Evolutionary conservation across 305 asterid species (phyloP), one percentile per base, ranked within the genome.

Genomic region (Solanum hybrid): DNA sequence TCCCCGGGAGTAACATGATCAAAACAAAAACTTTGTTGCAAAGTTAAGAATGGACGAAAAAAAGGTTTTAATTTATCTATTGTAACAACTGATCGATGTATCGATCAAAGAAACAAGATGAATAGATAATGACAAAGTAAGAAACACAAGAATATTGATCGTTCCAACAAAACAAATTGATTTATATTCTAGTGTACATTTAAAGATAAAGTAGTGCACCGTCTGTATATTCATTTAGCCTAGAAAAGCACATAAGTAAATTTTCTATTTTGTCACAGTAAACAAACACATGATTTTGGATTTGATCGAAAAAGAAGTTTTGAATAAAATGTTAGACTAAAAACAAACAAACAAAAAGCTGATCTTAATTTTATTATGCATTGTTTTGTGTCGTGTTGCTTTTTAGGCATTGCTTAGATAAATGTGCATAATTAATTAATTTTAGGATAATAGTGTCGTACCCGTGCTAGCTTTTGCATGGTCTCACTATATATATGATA

Each of bases 121-220:
- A 81, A 79, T 38, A 42, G 0, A 36, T 36, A 79, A 0, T 40
- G 69, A 26, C 66, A 40, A 80, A 38, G 17, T 7, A 38, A 81
- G 86, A 81, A 46, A 27, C 26, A 40, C 37, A 26, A 82, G 16
- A 46, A 31, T 7, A 75, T 81, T 81, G 69, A 81, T 81, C 16
- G 35, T 26, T 81, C 36, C 86, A 40, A 81, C 69, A 40, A 80
- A 38, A 80, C 35, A n/a, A 36, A 73, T 64, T 22, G 6, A 3
- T 12, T 40, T 36, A 17, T 89, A 66, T 75, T 87, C 75, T 29
- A 1, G 6, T 29, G 37, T 88, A 46, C 64, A 78, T 86, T 88
- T 88, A 38, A 71, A 80, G 90, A 91, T 66, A 93, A 93, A 92
- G 94, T 79, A 91, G 90, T 51, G 84, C 89, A 88, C 85, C 86